Percentiles rank a stretch among this genome's conserved stretches.
Evolutionary conservation across 176 grass and related monocot genomes (phyloP).

Genomic region (Ananas comosus): DNA sequence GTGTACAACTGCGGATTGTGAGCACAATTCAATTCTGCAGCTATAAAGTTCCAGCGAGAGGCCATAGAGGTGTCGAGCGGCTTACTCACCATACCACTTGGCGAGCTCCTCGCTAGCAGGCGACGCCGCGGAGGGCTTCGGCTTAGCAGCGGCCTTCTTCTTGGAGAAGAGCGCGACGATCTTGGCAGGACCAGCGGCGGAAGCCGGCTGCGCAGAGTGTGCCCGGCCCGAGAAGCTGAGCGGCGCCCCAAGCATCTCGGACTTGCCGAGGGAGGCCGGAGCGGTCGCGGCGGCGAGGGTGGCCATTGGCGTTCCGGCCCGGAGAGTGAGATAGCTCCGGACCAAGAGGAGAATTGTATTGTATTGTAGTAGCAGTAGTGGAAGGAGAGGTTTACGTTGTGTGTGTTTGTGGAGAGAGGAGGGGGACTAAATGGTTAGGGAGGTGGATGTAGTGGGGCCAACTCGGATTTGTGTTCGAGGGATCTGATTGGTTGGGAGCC

Average conservation of each 20-base stretch:
- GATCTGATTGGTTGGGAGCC: slow-evolving; percentile 43
- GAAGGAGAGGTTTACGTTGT: slow-evolving; percentile 2
- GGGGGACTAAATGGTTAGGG: slow-evolving; percentile 58
- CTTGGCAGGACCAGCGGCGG: slow-evolving; percentile 30
- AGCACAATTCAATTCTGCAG: no score
- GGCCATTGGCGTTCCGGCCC: background rate
- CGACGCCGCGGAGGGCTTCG: slow-evolving; percentile 31
- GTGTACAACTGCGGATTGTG: no score
- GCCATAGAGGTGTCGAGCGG: no score
- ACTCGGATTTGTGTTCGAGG: slow-evolving; percentile 35
- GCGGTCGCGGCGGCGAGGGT: background rate
- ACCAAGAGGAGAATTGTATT: slow-evolving; percentile 5
- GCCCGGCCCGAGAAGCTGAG: slow-evolving; percentile 32
- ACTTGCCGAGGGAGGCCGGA: slow-evolving; percentile 26
- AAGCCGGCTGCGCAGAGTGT: slow-evolving; percentile 14
- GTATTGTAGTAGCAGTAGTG: background rate
- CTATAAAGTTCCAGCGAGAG: no score
- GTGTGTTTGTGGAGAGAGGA: slow-evolving; percentile 22
- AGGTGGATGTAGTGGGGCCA: slow-evolving; percentile 60
- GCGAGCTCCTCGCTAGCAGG: slow-evolving; percentile 63
- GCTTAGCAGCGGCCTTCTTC: slow-evolving; percentile 44
- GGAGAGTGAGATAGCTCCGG: no score
- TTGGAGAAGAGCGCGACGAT: slow-evolving; percentile 64
- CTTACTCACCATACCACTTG: slow-evolving; percentile 84
- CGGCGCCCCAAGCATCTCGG: slow-evolving; percentile 56